These are phyloP conservation scores for Stagonosporopsis chrysanthemi DNA, from an alignment of 2,329 filamentous ascomycete genomes.

Conservation along the genomic window DNA sequence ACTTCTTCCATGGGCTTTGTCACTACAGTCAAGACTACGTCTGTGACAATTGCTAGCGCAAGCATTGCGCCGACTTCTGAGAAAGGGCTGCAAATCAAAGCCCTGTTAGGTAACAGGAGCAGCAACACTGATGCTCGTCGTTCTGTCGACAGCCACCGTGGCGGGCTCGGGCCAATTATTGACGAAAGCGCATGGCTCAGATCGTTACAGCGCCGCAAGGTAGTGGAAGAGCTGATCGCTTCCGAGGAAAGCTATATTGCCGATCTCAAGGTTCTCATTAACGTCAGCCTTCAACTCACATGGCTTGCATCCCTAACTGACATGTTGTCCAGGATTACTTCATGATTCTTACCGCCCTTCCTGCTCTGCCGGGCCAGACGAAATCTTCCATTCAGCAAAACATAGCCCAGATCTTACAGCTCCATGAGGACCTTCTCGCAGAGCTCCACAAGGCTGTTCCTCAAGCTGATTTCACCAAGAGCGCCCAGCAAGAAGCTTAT, in stretches of 20 bases:
- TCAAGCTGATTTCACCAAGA: constrained; percentile 61
- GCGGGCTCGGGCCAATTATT: constrained; percentile 55
- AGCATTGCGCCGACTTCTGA: constrained; percentile 69
- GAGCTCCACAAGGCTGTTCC: constrained; percentile 77
- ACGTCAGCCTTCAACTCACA: constrained; percentile 65
- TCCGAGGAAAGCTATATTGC: constrained; percentile 91
- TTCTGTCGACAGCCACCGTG: constrained; percentile 65
- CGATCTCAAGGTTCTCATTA: constrained; percentile 84
- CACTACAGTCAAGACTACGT: constrained; percentile 81
- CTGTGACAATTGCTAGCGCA: constrained; percentile 75
- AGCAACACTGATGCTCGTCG: constrained; percentile 67
- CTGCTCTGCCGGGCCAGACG: constrained; percentile 68
- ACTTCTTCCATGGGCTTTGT: constrained; percentile 81
- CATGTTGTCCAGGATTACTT: constrained; percentile 52
- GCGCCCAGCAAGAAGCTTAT: constrained; percentile 41
- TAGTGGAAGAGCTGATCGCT: constrained; percentile 83
- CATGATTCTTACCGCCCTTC: constrained; percentile 72
- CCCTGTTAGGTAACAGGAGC: constrained; percentile 66
- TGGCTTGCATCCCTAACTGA: not conserved
- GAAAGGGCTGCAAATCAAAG: constrained; percentile 66
- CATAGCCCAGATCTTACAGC: constrained; percentile 77
- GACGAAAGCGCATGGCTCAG: constrained; percentile 77
- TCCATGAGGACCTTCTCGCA: constrained; percentile 82
- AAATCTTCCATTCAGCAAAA: constrained; percentile 80
- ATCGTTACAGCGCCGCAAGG: constrained; percentile 75